Evolutionary conservation across 768 basidiomycete genomes (phyloP).

Genomic region (Pisolithus marmoratus): DNA sequence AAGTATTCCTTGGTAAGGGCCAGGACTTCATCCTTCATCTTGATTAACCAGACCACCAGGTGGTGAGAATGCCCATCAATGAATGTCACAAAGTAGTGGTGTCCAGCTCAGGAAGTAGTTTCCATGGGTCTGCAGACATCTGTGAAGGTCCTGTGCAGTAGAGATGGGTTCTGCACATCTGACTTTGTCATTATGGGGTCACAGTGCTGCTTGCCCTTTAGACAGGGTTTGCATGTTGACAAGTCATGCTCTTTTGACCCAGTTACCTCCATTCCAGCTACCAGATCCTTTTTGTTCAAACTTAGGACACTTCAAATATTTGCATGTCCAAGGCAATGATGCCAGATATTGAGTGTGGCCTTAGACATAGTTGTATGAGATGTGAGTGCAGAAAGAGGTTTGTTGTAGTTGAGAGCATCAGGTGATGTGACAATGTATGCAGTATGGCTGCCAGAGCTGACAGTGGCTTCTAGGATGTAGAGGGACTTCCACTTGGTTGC

Average conservation of each 20-base stretch:
- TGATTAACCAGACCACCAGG: constrained; percentile 7
- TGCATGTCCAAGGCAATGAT: not conserved
- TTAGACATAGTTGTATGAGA: not conserved
- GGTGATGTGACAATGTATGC: constrained; percentile 1
- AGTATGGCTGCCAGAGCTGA: not conserved
- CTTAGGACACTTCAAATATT: not conserved
- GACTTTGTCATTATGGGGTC: constrained; percentile 8
- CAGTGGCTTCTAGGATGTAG: not conserved
- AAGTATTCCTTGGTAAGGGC: constrained; percentile 9
- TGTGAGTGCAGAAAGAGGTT: not conserved
- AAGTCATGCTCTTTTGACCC: not conserved
- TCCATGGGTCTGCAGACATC: constrained; percentile 18
- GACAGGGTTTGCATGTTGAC: constrained; percentile 11
- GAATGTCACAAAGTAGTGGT: constrained; percentile 14
- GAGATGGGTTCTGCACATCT: not conserved
- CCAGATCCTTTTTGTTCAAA: constrained; percentile 1
- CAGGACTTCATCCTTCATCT: constrained; percentile 9
- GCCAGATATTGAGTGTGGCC: constrained; percentile 1
- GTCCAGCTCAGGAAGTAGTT: constrained; percentile 6
- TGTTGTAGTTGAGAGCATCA: not conserved
- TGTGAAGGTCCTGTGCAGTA: constrained; percentile 4
- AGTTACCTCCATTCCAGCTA: not conserved
- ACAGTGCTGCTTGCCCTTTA: constrained; percentile 19
- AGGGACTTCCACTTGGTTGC: not conserved
- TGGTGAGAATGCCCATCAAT: constrained; percentile 16